These are phyloP conservation scores for Avena eriantha DNA, from an alignment of 176 grass and related monocot species.

Conservation along the genomic window DNA sequence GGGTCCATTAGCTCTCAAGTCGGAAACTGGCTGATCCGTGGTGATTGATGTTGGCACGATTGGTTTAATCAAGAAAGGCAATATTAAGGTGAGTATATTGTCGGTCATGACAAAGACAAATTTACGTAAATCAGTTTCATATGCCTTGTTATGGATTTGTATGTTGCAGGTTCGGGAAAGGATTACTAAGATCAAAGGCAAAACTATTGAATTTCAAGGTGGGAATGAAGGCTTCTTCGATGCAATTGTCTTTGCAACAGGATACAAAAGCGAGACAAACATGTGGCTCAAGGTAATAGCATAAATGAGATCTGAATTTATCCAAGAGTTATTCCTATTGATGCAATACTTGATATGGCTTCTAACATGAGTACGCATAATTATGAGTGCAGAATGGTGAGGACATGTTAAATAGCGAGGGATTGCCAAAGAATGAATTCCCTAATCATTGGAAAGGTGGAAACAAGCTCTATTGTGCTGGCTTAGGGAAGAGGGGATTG, in stretches of 20 bases:
- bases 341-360: neutral
- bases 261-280: neutral
- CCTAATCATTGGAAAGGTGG: neutral
- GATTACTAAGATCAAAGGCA: neutral
- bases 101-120: neutral
- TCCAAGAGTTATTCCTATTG: neutral
- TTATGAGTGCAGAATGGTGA: neutral
- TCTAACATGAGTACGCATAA: neutral
- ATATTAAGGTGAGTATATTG: neutral
- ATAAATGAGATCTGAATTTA: neutral
- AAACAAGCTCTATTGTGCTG: neutral
- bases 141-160: too few species aligned
- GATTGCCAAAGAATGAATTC: neutral
- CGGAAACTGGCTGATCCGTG: neutral
- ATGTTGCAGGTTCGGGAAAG: neutral
- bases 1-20: neutral
- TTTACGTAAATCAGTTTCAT: too few species aligned
- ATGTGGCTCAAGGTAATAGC: neutral
- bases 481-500: neutral
- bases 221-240: neutral
- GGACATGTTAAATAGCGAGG: neutral
- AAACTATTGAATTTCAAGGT: neutral
- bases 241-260: neutral
- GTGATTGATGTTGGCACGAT: neutral
- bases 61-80: neutral